A percentile compares a stretch with the other conserved stretches of the same genome.
Evolutionary conservation across 495 filamentous ascomycete species (phyloP).

Genomic region (Tuber indicum): DNA sequence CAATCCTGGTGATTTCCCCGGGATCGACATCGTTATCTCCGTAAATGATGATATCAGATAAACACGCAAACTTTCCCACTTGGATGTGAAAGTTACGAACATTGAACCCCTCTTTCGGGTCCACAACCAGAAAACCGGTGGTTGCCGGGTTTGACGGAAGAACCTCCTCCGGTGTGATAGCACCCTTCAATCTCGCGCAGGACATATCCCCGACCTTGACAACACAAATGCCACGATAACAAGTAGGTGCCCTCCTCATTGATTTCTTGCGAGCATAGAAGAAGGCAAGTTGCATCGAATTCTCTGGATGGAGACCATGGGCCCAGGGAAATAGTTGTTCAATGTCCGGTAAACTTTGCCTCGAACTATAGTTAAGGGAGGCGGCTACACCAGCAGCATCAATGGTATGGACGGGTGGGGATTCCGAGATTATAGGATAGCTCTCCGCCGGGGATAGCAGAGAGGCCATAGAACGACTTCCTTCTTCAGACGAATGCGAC

Average conservation of each 20-base stretch:
- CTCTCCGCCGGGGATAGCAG: conserved; percentile 67
- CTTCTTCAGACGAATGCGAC: conserved; percentile 43
- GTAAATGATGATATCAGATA: conserved; percentile 90
- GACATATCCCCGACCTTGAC: conserved; percentile 82
- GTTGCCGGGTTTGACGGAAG: conserved; percentile 44
- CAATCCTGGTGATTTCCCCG: conserved; percentile 58
- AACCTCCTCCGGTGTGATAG: conserved; percentile 72
- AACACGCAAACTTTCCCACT: conserved; percentile 74
- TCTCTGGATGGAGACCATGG: conserved; percentile 85
- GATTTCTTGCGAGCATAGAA: conserved; percentile 71
- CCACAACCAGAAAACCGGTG: conserved; percentile 62
- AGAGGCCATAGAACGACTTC: conserved; percentile 51
- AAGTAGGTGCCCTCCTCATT: conserved; percentile 58
- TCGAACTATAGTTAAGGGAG: conserved; percentile 65
- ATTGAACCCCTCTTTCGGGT: conserved; percentile 76
- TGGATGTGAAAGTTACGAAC: conserved; percentile 97
- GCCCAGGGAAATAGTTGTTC: conserved; percentile 91
- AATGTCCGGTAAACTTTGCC: conserved; percentile 75
- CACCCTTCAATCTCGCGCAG: conserved; percentile 73
- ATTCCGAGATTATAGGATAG: conserved; percentile 52
- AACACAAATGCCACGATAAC: conserved; percentile 72
- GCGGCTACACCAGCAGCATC: conserved; percentile 59
- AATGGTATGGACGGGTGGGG: conserved; percentile 65
- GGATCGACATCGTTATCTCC: conserved; percentile 56
- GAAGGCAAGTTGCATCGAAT: conserved; percentile 81